Evolutionary conservation across 768 basidiomycete genomes (phyloP).

Genomic region (Suillus ampliporus): DNA sequence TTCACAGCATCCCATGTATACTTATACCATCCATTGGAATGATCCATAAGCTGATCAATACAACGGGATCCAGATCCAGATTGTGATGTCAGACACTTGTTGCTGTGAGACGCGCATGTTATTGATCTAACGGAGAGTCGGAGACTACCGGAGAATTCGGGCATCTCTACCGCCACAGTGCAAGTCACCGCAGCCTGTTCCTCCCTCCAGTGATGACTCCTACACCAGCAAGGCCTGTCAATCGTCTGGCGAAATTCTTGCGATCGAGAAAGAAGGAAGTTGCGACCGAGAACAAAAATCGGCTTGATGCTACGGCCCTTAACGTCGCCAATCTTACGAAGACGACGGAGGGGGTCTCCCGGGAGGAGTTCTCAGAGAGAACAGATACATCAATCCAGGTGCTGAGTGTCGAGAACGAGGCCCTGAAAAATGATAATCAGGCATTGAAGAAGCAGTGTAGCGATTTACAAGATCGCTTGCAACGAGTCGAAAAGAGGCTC

Average conservation of each 20-base stretch:
- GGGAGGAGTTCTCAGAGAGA: background rate
- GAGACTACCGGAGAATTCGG: background rate
- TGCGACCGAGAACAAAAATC: background rate
- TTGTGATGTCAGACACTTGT: background rate
- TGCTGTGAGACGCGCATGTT: background rate
- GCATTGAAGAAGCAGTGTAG: background rate
- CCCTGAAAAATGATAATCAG: background rate
- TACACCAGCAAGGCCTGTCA: background rate
- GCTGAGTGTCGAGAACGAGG: background rate
- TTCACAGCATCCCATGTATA: no score
- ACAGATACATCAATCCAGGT: background rate
- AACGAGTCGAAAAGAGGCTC: background rate
- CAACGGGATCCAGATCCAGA: background rate
- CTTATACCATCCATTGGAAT: no score
- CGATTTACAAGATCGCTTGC: conserved; percentile 5
- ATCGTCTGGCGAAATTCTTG: background rate
- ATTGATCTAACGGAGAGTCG: background rate
- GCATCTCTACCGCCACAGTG: background rate
- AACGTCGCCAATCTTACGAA: no score
- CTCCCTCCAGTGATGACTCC: background rate
- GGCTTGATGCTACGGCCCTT: no score
- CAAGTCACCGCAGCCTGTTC: background rate
- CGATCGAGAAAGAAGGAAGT: background rate
- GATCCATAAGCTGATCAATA: background rate
- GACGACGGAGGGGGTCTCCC: no score